Percentiles rank a stretch among this genome's conserved stretches.
These are phyloP conservation scores for Cryphonectria parasitica DNA, from an alignment of 2,329 filamentous ascomycete species.

Conservation along the genomic window DNA sequence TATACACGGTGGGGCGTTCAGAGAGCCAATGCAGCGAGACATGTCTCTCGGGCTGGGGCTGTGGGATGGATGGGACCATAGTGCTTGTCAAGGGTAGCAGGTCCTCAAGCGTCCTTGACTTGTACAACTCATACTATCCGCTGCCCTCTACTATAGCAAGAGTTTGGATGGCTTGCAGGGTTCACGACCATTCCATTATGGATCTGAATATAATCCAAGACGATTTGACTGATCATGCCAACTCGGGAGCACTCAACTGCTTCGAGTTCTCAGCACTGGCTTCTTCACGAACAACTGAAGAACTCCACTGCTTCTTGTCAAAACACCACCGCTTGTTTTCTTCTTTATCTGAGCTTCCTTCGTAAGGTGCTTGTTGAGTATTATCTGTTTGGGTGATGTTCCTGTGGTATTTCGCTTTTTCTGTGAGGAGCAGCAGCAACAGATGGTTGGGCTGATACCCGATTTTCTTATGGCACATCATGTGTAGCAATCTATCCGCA, in stretches of 20 bases:
- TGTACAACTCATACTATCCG: neutral
- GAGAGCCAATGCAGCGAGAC: neutral
- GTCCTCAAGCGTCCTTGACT: neutral
- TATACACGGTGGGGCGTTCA: neutral
- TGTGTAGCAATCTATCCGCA: too few relatives aligned
- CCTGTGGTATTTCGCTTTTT: neutral
- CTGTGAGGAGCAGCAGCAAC: neutral
- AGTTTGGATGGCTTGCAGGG: neutral
- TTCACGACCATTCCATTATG: neutral
- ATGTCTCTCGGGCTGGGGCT: neutral
- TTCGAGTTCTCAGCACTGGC: neutral
- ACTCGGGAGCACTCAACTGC: neutral
- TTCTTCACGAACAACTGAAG: neutral
- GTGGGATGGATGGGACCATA: neutral
- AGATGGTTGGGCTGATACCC: neutral
- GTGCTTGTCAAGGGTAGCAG: neutral
- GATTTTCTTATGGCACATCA: too few relatives aligned
- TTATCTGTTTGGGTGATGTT: neutral
- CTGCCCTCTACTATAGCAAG: neutral
- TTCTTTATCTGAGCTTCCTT: neutral
- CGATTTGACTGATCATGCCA: neutral
- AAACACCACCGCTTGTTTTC: neutral
- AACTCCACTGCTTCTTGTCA: neutral
- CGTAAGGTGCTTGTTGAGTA: neutral
- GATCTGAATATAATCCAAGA: neutral